Evolutionary conservation across 1,139 yeast species (phyloP).

Genomic region (Pichia kudriavzevii): DNA sequence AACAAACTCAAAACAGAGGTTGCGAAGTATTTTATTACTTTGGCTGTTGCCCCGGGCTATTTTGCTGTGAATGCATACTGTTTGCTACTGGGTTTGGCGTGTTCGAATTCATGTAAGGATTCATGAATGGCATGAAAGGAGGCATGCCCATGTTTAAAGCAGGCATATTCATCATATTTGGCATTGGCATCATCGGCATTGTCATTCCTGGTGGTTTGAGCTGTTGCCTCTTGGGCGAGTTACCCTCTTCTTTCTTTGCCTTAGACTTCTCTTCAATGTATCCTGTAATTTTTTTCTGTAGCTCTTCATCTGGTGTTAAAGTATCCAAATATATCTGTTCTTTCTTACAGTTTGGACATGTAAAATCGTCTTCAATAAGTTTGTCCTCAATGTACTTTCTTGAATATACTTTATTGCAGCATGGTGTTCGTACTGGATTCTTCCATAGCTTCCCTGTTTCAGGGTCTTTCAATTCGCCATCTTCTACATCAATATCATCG

Average conservation of each 20-base stretch:
- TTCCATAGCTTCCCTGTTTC: slow-evolving; percentile 48
- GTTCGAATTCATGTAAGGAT: slow-evolving; percentile 17
- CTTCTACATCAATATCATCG: slow-evolving; percentile 35
- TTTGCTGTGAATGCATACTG: slow-evolving; percentile 50
- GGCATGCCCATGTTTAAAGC: slow-evolving; percentile 10
- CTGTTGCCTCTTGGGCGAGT: slow-evolving; percentile 17
- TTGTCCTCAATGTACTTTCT: slow-evolving; percentile 61
- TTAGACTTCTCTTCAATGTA: slow-evolving; percentile 8
- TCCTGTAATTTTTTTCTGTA: slow-evolving; percentile 35
- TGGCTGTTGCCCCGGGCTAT: slow-evolving; percentile 31
- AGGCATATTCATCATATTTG: slow-evolving; percentile 15
- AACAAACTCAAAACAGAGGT: background rate
- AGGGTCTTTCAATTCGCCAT: slow-evolving; percentile 52
- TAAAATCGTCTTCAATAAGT: slow-evolving; percentile 76
- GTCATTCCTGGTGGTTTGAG: slow-evolving; percentile 12
- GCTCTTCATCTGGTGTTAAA: slow-evolving; percentile 51
- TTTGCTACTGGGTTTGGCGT: slow-evolving; percentile 8
- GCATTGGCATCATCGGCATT: slow-evolving; percentile 15
- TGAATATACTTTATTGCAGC: slow-evolving; percentile 61
- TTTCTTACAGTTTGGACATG: slow-evolving; percentile 78
- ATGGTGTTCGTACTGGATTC: slow-evolving; percentile 81
- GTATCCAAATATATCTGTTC: slow-evolving; percentile 73
- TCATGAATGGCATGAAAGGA: slow-evolving; percentile 3
- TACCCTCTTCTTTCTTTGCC: slow-evolving; percentile 6
- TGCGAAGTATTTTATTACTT: background rate